Evolutionary conservation across 2,329 filamentous ascomycete genomes (phyloP), one percentile per base, ranked within the genome.

Genomic region (Fusarium virguliforme): DNA sequence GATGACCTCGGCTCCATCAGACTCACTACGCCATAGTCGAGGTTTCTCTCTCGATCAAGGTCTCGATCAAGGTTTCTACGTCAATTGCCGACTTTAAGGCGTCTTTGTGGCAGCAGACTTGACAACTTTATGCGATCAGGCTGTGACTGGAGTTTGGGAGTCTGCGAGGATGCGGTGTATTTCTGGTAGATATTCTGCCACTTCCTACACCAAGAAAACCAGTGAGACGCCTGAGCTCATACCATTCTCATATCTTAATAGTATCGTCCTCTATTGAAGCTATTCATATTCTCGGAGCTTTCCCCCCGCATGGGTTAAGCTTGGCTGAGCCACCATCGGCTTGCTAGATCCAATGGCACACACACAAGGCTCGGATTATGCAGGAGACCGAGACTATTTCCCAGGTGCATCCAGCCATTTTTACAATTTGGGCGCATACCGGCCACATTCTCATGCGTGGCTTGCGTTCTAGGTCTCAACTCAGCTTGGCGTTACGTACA

Each of bases 401-500:
- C 32, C 43, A 30, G 9, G 26, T 15, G 9, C 18, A 7, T n/a
- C 15, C 8, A 30, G 43, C 43, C 43, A 50, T 50, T 50, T 50
- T 50, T 50, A 50, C 43, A 50, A 3, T 50, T 30, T 50, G 26
- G 6, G 32, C 6, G 35, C n/a, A 53, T 8, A 35, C 35, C 24
- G 26, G 50, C 7, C 12, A 53, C 32, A 26, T 34, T 28, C 2
- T 18, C 10, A 53, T 53, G 32, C 50, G 32, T 53, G 50, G 50
- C 50, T 53, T 35, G 50, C 30, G 50, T 34, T 53, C 50, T 53
- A 22, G 32, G 22, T 22, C 32, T 35, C 50, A 53, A 10, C 8
- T n/a, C 12, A 37, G 50, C 50, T 53, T 53, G 50, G 50, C 50
- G 50, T 53, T 53, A 53, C 32, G 50, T 37, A 53, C 13, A 15